Evolutionary conservation across 345 rosid genomes (phyloP).

Genomic region (Acer negundo): DNA sequence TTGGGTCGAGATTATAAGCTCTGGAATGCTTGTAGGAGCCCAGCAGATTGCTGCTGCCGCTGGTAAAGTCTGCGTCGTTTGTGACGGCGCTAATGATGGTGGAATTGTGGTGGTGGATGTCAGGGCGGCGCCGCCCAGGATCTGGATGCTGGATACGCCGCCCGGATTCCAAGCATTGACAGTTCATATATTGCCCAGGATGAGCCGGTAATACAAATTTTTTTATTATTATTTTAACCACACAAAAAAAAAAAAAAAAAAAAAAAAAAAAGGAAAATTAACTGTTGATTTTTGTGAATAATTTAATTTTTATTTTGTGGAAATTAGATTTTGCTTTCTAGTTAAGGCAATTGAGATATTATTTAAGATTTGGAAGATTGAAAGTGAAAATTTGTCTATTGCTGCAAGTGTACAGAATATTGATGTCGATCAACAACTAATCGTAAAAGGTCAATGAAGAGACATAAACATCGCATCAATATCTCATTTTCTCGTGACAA

Average conservation of each 20-base stretch:
- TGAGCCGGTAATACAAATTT: constrained; percentile 19
- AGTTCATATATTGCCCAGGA: constrained; percentile 48
- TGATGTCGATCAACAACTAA: not conserved
- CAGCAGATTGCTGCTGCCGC: constrained; percentile 45
- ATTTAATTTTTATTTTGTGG: not conserved
- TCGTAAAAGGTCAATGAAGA: not conserved
- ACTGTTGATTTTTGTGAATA: not conserved
- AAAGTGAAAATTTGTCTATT: constrained; percentile 14
- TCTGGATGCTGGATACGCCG: constrained; percentile 38
- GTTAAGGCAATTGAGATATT: not conserved
- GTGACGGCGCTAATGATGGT: constrained; percentile 4
- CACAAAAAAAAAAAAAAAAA: too few species aligned
- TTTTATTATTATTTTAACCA: too few species aligned
- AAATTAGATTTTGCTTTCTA: not conserved
- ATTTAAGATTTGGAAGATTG: not conserved
- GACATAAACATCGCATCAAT: not conserved
- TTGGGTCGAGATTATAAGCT: constrained; percentile 36
- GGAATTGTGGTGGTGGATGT: constrained; percentile 46
- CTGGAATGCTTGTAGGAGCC: constrained; percentile 36
- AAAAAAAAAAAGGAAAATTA: too few species aligned
- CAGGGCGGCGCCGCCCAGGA: constrained; percentile 21
- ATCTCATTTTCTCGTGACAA: too few species aligned
- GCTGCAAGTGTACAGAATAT: not conserved
- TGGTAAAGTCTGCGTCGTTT: constrained; percentile 42
- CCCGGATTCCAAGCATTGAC: constrained; percentile 31